These are phyloP conservation scores for Zygotorulaspora florentina DNA, from an alignment of 805 yeast genomes.

Conservation along the genomic window DNA sequence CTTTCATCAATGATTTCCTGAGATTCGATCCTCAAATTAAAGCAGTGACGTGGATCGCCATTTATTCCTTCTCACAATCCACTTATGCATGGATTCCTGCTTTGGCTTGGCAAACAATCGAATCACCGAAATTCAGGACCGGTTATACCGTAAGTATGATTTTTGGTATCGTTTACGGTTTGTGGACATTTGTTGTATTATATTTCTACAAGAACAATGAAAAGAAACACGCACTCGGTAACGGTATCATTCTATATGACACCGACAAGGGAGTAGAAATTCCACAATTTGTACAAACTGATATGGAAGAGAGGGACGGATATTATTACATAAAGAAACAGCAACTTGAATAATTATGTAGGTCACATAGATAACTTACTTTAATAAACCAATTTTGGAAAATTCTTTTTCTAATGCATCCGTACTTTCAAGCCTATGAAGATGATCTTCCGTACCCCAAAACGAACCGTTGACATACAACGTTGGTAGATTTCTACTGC, in stretches of 20 bases:
- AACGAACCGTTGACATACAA: slow-evolving; percentile 32
- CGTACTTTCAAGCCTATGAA: slow-evolving; percentile 28
- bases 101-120: slow-evolving; percentile 51
- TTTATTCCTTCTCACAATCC: slow-evolving; percentile 55
- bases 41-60: slow-evolving; percentile 53
- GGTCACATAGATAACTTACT: background rate
- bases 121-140: slow-evolving; percentile 51
- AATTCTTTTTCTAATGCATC: slow-evolving; percentile 27
- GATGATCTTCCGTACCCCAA: slow-evolving; percentile 34
- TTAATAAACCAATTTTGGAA: slow-evolving; percentile 26
- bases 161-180: slow-evolving; percentile 42
- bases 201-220: slow-evolving; percentile 54
- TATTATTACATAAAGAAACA: slow-evolving; percentile 24
- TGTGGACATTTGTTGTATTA: slow-evolving; percentile 50
- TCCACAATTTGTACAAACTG: slow-evolving; percentile 29
- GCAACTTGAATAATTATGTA: background rate
- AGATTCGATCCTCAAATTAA: slow-evolving; percentile 53
- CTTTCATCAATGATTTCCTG: slow-evolving; percentile 54
- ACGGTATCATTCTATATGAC: slow-evolving; percentile 48
- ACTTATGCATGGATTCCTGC: slow-evolving; percentile 58
- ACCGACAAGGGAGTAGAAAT: slow-evolving; percentile 33
- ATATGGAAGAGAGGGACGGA: slow-evolving; percentile 29
- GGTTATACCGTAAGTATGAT: slow-evolving; percentile 52
- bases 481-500: slow-evolving; percentile 35
- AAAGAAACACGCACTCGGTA: slow-evolving; percentile 40